These are phyloP conservation scores for Ustilago tritici DNA, from an alignment of 1,284 basidiomycete genomes.

Conservation along the genomic window DNA sequence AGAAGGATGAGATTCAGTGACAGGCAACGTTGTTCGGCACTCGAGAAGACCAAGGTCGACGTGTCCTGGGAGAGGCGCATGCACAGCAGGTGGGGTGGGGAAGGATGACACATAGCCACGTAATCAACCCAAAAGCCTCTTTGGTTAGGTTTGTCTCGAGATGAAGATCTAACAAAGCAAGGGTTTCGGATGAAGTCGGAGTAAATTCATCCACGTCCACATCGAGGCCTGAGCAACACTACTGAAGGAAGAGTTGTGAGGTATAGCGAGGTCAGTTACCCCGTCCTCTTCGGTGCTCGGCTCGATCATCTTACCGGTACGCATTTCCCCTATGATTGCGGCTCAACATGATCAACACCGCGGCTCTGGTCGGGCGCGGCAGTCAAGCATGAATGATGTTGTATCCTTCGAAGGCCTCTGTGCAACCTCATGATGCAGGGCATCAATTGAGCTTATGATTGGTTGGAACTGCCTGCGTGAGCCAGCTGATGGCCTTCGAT, in stretches of 20 bases:
- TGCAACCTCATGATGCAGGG: too few relatives aligned
- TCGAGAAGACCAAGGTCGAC: slow-evolving; percentile 19
- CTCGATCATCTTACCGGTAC: slow-evolving; percentile 24
- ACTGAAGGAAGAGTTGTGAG: neutral
- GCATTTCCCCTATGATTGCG: slow-evolving; percentile 3
- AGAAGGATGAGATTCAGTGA: neutral
- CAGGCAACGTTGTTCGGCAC: slow-evolving; percentile 14
- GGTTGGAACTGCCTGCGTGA: too few relatives aligned
- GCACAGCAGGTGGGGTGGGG: neutral
- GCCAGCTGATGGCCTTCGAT: too few relatives aligned
- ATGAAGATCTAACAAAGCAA: neutral
- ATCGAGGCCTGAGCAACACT: neutral
- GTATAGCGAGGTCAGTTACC: slow-evolving; percentile 15
- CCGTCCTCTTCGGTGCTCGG: slow-evolving; percentile 20
- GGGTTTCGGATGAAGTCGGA: slow-evolving; percentile 30
- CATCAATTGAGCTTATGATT: too few relatives aligned
- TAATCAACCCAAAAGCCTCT: neutral
- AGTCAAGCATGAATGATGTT: neutral
- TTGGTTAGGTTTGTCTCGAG: neutral
- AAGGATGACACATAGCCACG: neutral
- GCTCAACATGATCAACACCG: neutral
- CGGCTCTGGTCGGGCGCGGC: slow-evolving; percentile 23
- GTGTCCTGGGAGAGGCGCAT: slow-evolving; percentile 14
- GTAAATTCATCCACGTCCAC: neutral
- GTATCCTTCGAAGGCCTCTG: too few relatives aligned